Base-by-base conservation (phyloP, 805 yeast genomes). In the Kodamaea laetipori region DNA sequence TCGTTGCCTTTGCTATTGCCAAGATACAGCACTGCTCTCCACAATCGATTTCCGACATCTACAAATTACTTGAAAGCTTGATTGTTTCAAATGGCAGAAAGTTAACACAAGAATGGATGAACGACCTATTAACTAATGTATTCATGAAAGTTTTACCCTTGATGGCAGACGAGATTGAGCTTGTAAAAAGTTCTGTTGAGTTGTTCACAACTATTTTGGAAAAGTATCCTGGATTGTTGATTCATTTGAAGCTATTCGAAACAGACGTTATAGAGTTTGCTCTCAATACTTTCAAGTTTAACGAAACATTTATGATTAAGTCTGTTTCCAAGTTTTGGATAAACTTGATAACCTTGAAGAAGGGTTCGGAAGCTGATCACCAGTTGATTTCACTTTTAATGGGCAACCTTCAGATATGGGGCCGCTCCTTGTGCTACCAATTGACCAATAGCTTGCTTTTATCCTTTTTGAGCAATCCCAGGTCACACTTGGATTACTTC, bases 401-500 rank as follows among this genome's bases (percentile, higher is more conserved):
- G 48, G 48, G 49, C 30, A 38, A 33, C 34, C 30, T 16, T 2
- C n/a, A 19, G 2, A 26, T 43, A 9, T 32, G 38, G n/a, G 30
- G 39, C 4, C 57, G 44, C 12, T 45, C 48, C 6, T 45, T 66
- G 21, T 66, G 69, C 3, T 46, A 32, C n/a, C 23, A 44, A 2
- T 50, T 70, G 6, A 54, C 69, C 16, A 38, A 47, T 44, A 49
- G 68, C 54, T 43, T 70, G 26, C 38, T 61, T 19, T 19, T 43
- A 47, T 41, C 71, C 1, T 69, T 82, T 18, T 49, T 78, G 4
- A 56, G 61, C 33, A 64, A 70, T 31, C 58, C 84, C 4, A 64
- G 92, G 50, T 83, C 90, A 0, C 80, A 78, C 46, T 57, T 84
- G 31, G 87, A 81, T 10, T 64, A 67, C 35, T 84, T 70, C 57